Conservation (phyloP, 2,329 filamentous ascomycete species). For the Claviceps digitariae region DNA sequence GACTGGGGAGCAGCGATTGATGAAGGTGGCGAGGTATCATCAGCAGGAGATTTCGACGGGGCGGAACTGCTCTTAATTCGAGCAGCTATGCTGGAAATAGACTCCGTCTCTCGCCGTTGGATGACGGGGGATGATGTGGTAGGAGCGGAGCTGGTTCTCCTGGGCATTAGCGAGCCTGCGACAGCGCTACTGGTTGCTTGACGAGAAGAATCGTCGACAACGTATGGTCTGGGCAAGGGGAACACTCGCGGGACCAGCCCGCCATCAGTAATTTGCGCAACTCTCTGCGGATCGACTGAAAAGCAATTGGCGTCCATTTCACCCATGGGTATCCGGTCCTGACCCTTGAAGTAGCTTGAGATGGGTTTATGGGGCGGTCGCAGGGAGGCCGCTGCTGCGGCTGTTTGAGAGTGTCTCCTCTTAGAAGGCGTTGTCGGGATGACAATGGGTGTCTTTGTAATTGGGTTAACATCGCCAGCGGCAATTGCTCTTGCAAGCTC, state of each 20-base stretch:
- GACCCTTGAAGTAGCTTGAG: slow-evolving; percentile 38
- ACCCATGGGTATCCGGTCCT: slow-evolving; percentile 41
- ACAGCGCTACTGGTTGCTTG: slow-evolving; percentile 8
- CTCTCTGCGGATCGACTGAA: slow-evolving; percentile 33
- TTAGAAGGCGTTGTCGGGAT: slow-evolving; percentile 28
- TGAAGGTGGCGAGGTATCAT: slow-evolving; percentile 5
- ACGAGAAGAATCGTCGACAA: slow-evolving; percentile 21
- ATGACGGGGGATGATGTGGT: slow-evolving; percentile 24
- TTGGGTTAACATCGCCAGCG: slow-evolving; percentile 72
- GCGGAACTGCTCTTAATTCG: slow-evolving; percentile 12
- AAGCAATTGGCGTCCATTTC: slow-evolving; percentile 52
- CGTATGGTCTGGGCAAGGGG: slow-evolving; percentile 43
- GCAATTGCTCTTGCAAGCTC: slow-evolving; percentile 63
- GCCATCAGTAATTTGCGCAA: slow-evolving; percentile 34
- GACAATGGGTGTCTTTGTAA: slow-evolving; percentile 60
- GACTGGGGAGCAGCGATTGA: slow-evolving; percentile 6
- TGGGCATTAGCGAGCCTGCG: slow-evolving; percentile 3
- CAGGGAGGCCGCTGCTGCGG: slow-evolving; percentile 8
- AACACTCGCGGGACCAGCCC: slow-evolving; percentile 42
- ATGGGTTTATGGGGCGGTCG: slow-evolving; percentile 34
- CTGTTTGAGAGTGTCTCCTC: slow-evolving; percentile 26
- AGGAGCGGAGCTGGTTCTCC: slow-evolving; percentile 8
- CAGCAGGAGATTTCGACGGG: slow-evolving; percentile 6
- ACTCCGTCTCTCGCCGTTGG: slow-evolving; percentile 39
- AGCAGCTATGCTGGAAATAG: slow-evolving; percentile 30